Evolutionary conservation across 805 yeast genomes (phyloP), one percentile per base, ranked within the genome.

Genomic region (Helenozyma baotianmanensis): DNA sequence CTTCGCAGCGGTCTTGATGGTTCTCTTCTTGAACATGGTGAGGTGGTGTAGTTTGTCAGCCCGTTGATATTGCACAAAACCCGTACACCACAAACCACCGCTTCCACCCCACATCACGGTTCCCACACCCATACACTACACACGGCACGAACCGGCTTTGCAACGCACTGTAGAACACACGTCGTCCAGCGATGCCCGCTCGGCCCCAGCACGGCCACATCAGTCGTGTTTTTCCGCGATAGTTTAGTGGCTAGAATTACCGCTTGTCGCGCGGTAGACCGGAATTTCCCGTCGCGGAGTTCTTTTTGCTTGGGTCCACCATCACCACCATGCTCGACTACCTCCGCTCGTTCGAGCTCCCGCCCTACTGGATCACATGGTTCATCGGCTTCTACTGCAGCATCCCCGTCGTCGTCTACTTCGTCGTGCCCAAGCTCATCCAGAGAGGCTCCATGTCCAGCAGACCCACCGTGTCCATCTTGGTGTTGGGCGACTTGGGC

Each of bases 401-500:
- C 4, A 47, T 73, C 12, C 80, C 80, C 0, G 7, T 73, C 7
- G 8, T 63, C 1, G 64, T 69, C 11, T 72, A 71, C 48, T 37
- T 51, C 3, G 27, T 66, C 0, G 42, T 73, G 4, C 77, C 78
- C 1, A 48, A 49, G 17, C 24, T 70, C 10, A 31, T 53, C 4
- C 44, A 54, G 21, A 50, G 51, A 15, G 45, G 51, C 12, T 33
- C 43, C 8, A 49, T 40, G 23, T 45, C 57, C 14, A 53, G 47
- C 21, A 42, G 50, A 38, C 76, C 69, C 41, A 73, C 86, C 32
- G 78, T 86, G 5, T 70, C 83, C 8, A 77, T 92, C 13, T 72
- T 86, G 42, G 98, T 92, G 2, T 62, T 92, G 13, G 98, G 98
- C 2, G 97, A 90, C 53, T 53, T 92, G 33, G 96, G 96, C 10